Evolutionary conservation across 2,329 filamentous ascomycete species (phyloP), one percentile per base, ranked within the genome.

Genomic region (Colletotrichum phormii): DNA sequence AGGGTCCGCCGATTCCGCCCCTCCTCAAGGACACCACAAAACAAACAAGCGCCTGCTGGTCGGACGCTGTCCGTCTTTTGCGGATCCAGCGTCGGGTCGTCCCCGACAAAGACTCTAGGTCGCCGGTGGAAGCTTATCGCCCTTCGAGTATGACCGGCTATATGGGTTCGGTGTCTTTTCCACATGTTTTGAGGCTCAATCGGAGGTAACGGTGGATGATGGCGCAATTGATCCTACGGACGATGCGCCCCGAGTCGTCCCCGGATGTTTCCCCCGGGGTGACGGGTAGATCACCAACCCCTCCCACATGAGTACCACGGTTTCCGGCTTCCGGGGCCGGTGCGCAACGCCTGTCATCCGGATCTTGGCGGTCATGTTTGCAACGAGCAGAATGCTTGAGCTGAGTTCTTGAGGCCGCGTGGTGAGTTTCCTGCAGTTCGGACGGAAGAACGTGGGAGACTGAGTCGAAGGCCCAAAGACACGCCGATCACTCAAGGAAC

Each of bases 21-120:
- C 12, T 5, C 18, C 18, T n/a, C 42, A 22, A 7, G 3, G 8
- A 22, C 7, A 4, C 18, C 42, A 9, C 42, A 11, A 9, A 8
- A 54, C 3, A 42, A 35, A 54, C 42, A 58, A n/a, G 11, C 11
- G 18, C 15, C 22, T 53, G 5, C 1, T 18, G 0, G 42, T 70
- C 62, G 62, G 61, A 29, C 29, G 1, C 4, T 9, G 4, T 26
- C 69, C 69, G 69, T 60, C 15, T 3, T 1, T 13, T 18, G 64
- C 51, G 64, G 69, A 46, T 12, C 55, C 15, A 13, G 42, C 51
- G 64, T 72, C 69, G 69, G 69, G n/a, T 29, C 18, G 22, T 42
- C 12, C 8, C 69, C 69, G 69, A 71, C 59, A 18, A 13, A 18
- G 31, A 5, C 57, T 46, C 4, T n/a, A n/a, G 15, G 51, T 53